A percentile compares a stretch with the other conserved stretches of the same genome.
Conservation (phyloP, 495 filamentous ascomycete genomes). For the Penicillium maclennaniae region DNA sequence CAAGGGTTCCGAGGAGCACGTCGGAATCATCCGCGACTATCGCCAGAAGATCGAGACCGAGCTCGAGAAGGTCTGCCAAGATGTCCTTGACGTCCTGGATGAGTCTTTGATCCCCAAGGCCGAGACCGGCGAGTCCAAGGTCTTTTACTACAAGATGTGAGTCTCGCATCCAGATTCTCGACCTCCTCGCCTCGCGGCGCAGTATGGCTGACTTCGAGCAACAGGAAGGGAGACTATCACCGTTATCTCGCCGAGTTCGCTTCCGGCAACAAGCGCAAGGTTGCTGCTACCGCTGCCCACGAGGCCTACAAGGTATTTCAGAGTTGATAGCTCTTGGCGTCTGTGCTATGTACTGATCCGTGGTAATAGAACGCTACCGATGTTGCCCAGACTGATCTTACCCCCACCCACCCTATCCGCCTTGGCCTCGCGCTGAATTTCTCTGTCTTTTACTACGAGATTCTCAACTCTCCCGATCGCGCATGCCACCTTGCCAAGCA, state of each 20-base stretch:
- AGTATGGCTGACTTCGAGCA: slow-evolving; percentile 11
- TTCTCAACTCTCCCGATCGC: slow-evolving; percentile 97
- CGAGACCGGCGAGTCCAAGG: slow-evolving; percentile 97
- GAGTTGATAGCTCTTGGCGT: background rate
- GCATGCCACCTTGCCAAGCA: slow-evolving; percentile 99
- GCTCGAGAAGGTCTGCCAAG: slow-evolving; percentile 97
- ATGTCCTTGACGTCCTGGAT: slow-evolving; percentile 95
- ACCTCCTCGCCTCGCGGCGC: background rate
- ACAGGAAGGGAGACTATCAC: slow-evolving; percentile 99
- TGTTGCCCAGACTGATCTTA: slow-evolving; percentile 94
- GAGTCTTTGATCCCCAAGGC: slow-evolving; percentile 95
- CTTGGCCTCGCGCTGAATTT: slow-evolving; percentile 98
- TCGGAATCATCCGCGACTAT: slow-evolving; percentile 93
- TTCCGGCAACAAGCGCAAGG: slow-evolving; percentile 97
- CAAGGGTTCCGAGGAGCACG: slow-evolving; percentile 98
- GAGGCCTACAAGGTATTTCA: slow-evolving; percentile 93
- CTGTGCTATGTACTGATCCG: slow-evolving; percentile 9
- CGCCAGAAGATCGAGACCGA: slow-evolving; percentile 98
- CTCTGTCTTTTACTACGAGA: slow-evolving; percentile 99
- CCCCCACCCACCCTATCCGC: slow-evolving; percentile 97
- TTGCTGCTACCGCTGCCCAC: slow-evolving; percentile 90
- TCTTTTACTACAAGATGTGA: slow-evolving; percentile 99
- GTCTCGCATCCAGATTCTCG: slow-evolving; percentile 24
- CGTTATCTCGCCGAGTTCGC: slow-evolving; percentile 99
- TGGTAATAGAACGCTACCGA: slow-evolving; percentile 82